phyloP scores from a whole-genome alignment of 139 green algal species.

The Micromonas commoda region DNA sequence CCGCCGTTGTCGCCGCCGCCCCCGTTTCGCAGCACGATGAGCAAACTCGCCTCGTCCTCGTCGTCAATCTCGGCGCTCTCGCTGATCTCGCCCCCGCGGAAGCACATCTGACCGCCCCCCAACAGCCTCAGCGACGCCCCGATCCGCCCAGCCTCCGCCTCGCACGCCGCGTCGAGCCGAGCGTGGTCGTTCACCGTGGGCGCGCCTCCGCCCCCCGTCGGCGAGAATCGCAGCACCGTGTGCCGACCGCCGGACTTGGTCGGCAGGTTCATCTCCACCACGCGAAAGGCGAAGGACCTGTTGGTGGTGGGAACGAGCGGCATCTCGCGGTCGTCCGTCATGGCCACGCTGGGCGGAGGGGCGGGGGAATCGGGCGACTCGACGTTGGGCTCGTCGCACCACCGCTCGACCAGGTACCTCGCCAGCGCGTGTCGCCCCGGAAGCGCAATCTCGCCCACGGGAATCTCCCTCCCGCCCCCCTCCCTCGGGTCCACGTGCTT shows the following conservation, averaged over 20 bases:
- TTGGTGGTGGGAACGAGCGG: too few relatives aligned
- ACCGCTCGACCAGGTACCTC: background rate
- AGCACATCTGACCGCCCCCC: background rate
- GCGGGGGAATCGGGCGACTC: too few relatives aligned
- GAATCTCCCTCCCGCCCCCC: background rate
- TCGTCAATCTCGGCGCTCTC: background rate
- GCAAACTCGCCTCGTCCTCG: background rate
- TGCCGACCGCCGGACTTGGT: too few relatives aligned
- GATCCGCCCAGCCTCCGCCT: background rate
- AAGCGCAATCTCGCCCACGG: slow-evolving; percentile 4
- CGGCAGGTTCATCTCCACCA: background rate
- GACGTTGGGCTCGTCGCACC: background rate
- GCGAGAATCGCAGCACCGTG: background rate
- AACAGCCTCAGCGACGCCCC: background rate
- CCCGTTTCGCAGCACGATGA: background rate
- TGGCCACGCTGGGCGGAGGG: too few relatives aligned
- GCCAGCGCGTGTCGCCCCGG: slow-evolving; percentile 9
- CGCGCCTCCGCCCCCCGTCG: background rate
- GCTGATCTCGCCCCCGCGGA: background rate
- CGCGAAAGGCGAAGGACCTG: background rate
- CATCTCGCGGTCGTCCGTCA: too few relatives aligned
- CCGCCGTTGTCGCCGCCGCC: background rate
- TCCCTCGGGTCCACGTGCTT: background rate
- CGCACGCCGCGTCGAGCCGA: background rate
- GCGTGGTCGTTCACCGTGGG: background rate